Base-by-base conservation (phyloP, 2,329 filamentous ascomycete species). In the Fusarium proliferatum region DNA sequence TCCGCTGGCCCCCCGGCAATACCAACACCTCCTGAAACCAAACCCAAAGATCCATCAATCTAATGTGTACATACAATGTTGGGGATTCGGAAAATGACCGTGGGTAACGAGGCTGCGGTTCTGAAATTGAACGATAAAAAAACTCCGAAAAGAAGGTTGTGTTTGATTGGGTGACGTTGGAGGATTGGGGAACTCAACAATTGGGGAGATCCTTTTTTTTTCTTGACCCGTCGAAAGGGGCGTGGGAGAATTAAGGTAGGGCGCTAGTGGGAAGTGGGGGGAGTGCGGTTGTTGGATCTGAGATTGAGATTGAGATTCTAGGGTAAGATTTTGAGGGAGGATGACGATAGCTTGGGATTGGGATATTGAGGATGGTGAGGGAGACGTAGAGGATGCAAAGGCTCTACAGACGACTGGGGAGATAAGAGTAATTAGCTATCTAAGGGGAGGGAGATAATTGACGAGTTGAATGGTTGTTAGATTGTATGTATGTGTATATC, bases 171-270 rank as follows among this genome's bases (percentile, higher is more conserved):
- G 51, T 28, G 63, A 45, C 49, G 23, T 38, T 53, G 36, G 45
- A 61, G 63, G 74, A 72, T 76, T 75, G 75, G 67, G 72, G 67
- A 72, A 77, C 78, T 79, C 78, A 79, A 79, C 78, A 79, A 79
- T 79, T 79, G 78, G 78, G 78, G 78, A 71, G 67, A 52, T 23
- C 64, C 57, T 60, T 61, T 74, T 74, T 58, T 56, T 28, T 10
- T 16, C 11, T 38, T 33, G 36, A 41, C 23, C 34, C 23, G 51
- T 55, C 19, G 16, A 33, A 53, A 53, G 64, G 71, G 71, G 64
- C 36, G 61, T 73, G 71, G 21, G 38, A 61, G 28, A 74, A 73
- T 52, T 74, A 73, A 74, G 72, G 71, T 72, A 74, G 48, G 30
- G 28, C 72, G 64, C 72, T 74, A 74, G 69, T 75, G 72, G 61